A percentile compares a stretch with the other conserved stretches of the same genome.
Conservation (phyloP, 306 rosid genomes). For the Cucurbita moschata region DNA sequence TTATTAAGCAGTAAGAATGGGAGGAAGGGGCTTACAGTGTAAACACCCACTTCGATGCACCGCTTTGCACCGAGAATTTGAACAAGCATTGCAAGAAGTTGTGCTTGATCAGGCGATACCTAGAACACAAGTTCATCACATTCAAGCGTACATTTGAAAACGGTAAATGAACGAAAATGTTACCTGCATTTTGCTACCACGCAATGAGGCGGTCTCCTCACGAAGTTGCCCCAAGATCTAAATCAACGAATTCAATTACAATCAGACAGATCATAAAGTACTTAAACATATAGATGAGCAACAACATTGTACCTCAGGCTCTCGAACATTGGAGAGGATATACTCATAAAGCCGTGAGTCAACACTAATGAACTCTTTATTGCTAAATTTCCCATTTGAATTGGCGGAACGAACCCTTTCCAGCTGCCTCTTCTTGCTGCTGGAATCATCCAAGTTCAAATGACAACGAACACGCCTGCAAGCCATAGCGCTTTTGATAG, state of each 20-base stretch:
- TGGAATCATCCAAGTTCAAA: conserved; percentile 10
- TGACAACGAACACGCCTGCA: conserved; percentile 7
- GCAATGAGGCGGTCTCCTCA: conserved; percentile 79
- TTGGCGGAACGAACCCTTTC: conserved; percentile 22
- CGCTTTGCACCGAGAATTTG: conserved; percentile 82
- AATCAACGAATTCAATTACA: conserved; percentile 15
- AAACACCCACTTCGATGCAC: conserved; percentile 92
- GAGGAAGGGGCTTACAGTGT: conserved; percentile 38
- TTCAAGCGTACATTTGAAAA: background rate
- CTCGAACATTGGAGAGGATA: conserved; percentile 64
- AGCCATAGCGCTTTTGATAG: conserved; percentile 5
- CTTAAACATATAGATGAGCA: background rate
- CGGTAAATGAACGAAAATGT: background rate
- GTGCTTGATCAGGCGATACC: conserved; percentile 99
- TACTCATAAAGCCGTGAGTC: conserved; percentile 59
- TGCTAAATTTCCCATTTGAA: conserved; percentile 56
- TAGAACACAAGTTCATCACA: conserved; percentile 16
- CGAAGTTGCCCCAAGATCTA: conserved; percentile 71
- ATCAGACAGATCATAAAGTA: conserved; percentile 7
- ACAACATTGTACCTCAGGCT: conserved; percentile 59
- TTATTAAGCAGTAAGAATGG: background rate
- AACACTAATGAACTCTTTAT: conserved; percentile 61
- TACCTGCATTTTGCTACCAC: conserved; percentile 91
- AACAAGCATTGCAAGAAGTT: conserved; percentile 84
- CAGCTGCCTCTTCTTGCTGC: conserved; percentile 20